Percentiles rank a stretch among this genome's conserved stretches.
These are phyloP conservation scores for Polygonum maritimum DNA, from an alignment of 148 eudicot species.

Conservation along the genomic window DNA sequence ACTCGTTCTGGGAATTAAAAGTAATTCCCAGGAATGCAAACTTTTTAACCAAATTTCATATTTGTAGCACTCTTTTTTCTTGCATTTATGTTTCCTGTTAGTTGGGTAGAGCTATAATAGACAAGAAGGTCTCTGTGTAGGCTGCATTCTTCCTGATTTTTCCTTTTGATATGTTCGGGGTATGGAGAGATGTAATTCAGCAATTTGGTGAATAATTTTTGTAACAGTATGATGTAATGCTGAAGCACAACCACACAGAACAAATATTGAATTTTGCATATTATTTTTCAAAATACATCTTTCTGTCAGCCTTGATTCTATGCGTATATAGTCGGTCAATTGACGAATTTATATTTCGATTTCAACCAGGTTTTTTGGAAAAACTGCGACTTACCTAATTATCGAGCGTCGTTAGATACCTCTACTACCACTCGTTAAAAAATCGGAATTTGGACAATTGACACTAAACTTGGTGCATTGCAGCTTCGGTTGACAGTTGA, in stretches of 20 bases:
- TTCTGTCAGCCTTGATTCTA: neutral
- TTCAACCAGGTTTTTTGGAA: too few species aligned
- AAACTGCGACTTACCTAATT: too few species aligned
- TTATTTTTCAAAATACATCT: neutral
- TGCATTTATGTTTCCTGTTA: neutral
- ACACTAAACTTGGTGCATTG: too few species aligned
- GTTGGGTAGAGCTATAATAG: neutral
- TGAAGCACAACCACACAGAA: neutral
- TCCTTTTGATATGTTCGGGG: neutral
- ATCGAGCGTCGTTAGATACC: too few species aligned
- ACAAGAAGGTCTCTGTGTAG: neutral
- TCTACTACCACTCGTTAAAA: too few species aligned
- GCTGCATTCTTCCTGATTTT: neutral
- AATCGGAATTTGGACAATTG: too few species aligned
- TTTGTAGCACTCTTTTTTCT: neutral
- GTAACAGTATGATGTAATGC: slow-evolving; percentile 3
- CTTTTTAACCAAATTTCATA: neutral
- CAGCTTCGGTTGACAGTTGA: too few species aligned
- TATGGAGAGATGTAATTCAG: slow-evolving; percentile 1
- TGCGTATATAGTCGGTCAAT: too few species aligned
- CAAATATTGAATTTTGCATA: neutral
- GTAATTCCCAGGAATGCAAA: neutral
- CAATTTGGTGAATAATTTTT: neutral
- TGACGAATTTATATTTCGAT: too few species aligned
- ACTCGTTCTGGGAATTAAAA: neutral